A percentile compares a stretch with the other conserved stretches of the same genome.
Evolutionary conservation across 495 filamentous ascomycete genomes (phyloP).

Genomic region (Eremomyces bilateralis): DNA sequence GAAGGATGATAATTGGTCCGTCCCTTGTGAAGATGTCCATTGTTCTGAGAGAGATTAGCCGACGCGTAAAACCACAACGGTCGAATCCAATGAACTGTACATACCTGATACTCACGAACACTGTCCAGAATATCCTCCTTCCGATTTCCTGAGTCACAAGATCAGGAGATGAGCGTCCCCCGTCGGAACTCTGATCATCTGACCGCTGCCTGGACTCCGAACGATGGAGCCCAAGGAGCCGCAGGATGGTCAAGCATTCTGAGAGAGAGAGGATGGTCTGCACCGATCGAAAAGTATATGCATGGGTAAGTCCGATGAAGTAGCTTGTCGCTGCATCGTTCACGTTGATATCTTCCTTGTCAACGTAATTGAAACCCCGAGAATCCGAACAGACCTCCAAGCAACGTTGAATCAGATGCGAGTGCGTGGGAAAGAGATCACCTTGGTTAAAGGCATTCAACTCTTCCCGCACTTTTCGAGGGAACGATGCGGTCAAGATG

Average conservation of each 20-base stretch:
- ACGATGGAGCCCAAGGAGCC: conserved; percentile 41
- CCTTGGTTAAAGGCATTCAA: conserved; percentile 39
- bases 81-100: too few species aligned
- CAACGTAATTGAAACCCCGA: conserved; percentile 44
- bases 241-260: conserved; percentile 50
- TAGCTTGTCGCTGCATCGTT: conserved; percentile 78
- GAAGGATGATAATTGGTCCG: conserved; percentile 41
- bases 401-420: conserved; percentile 51
- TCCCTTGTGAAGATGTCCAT: conserved; percentile 24
- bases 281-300: conserved; percentile 25
- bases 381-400: conserved; percentile 50
- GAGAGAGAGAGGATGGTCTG: conserved; percentile 44
- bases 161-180: conserved; percentile 26
- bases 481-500: conserved; percentile 55
- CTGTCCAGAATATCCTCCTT: conserved; percentile 57
- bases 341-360: conserved; percentile 37
- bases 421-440: conserved; percentile 40
- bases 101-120: conserved; percentile 38
- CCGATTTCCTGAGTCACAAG: conserved; percentile 58
- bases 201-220: conserved; percentile 18
- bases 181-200: conserved; percentile 11
- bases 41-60: conserved; percentile 14
- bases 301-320: conserved; percentile 48
- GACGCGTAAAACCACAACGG: neutral
- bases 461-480: conserved; percentile 48